A percentile compares a stretch with the other conserved stretches of the same genome.
These are phyloP conservation scores for Triticum turgidum DNA, from an alignment of 176 grass and related monocot genomes.

Conservation along the genomic window DNA sequence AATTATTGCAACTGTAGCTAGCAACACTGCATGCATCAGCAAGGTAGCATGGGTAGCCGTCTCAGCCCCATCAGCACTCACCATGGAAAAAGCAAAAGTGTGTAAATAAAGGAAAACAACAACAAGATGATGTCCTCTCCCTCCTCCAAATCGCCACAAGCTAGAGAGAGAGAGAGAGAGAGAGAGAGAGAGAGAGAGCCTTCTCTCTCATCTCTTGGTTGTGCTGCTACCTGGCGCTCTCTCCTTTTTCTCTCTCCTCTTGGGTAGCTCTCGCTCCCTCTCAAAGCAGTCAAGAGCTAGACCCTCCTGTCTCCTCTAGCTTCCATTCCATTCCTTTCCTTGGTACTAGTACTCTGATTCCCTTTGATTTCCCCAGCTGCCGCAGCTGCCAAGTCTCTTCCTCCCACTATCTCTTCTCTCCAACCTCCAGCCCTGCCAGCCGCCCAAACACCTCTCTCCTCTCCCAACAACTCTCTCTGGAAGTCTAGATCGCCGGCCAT, in stretches of 20 bases:
- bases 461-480: not conserved
- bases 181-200: not conserved
- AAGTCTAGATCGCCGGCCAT: conserved; percentile 36
- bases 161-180: not conserved
- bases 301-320: conserved; percentile 17
- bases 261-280: conserved; percentile 6
- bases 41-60: not conserved
- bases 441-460: not conserved
- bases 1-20: not conserved
- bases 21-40: not conserved
- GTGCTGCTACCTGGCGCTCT: not conserved
- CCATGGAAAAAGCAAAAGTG: not conserved
- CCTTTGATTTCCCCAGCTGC: conserved; percentile 12
- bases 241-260: conserved; percentile 24
- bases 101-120: not conserved
- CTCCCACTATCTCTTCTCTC: conserved; percentile 48
- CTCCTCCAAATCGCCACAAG: not conserved
- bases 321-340: not conserved
- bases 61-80: not conserved
- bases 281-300: conserved; percentile 12
- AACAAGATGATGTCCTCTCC: not conserved
- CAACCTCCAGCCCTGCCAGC: conserved; percentile 6
- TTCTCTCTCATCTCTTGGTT: not conserved
- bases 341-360: not conserved
- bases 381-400: conserved; percentile 26